Evolutionary conservation across 2,329 filamentous ascomycete genomes (phyloP).

Genomic region (Trichoderma semiorbis): DNA sequence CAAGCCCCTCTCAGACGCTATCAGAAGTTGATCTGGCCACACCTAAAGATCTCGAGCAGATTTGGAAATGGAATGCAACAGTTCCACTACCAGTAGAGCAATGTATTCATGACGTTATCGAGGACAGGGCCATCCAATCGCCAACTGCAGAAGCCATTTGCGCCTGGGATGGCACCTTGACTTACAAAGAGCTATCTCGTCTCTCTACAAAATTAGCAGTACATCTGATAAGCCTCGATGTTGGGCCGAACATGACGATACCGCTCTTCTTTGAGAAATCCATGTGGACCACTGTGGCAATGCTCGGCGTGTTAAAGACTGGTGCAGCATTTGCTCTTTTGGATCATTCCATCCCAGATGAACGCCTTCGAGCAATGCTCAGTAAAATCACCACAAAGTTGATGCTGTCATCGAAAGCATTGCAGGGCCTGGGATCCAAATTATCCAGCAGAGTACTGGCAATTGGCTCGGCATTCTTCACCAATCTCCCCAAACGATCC

Average conservation of each 20-base stretch:
- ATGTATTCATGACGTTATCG: not conserved
- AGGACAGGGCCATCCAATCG: not conserved
- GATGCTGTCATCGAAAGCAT: not conserved
- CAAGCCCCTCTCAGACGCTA: not conserved
- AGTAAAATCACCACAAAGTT: not conserved
- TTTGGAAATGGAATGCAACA: conserved; percentile 1
- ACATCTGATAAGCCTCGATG: not conserved
- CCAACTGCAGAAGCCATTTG: conserved; percentile 21
- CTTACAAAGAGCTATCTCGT: conserved; percentile 23
- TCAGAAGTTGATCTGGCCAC: not conserved
- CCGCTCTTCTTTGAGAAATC: not conserved
- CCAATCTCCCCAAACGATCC: not conserved
- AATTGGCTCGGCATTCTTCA: not conserved
- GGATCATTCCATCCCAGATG: not conserved
- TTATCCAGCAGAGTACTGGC: not conserved
- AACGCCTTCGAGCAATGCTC: not conserved
- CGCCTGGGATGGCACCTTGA: conserved; percentile 25
- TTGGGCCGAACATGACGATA: not conserved
- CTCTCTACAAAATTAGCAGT: not conserved
- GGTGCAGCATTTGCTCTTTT: not conserved
- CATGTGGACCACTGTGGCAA: not conserved
- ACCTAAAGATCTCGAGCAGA: not conserved
- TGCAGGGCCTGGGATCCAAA: not conserved
- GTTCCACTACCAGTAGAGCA: not conserved
- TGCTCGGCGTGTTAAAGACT: not conserved